Percentiles rank a stretch among this genome's conserved stretches.
phyloP scores from a whole-genome alignment of 768 basidiomycete species.

The Rhizopogon vulgaris region DNA sequence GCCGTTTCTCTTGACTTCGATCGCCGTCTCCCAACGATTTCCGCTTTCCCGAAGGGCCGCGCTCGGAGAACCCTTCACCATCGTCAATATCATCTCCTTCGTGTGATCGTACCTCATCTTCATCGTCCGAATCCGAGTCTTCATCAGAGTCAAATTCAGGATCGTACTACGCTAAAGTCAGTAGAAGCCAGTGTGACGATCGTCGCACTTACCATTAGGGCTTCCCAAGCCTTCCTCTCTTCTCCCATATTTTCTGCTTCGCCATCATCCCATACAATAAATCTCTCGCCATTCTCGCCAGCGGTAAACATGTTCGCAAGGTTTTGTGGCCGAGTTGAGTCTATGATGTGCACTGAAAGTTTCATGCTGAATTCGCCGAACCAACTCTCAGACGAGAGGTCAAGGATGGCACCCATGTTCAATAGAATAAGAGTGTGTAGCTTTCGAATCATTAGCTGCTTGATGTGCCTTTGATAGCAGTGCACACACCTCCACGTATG shows the following conservation, averaged over 20 bases:
- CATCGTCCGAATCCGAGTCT: conserved; percentile 39
- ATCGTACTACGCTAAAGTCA: conserved; percentile 50
- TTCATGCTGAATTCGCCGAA: conserved; percentile 64
- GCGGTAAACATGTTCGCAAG: conserved; percentile 78
- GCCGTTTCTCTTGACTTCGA: conserved; percentile 47
- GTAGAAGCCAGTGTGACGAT: not conserved
- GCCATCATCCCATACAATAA: conserved; percentile 93
- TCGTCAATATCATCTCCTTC: conserved; percentile 34
- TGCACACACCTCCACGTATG: conserved; percentile 57
- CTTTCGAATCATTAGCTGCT: conserved; percentile 29
- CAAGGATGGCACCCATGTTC: conserved; percentile 87
- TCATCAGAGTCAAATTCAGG: conserved; percentile 70
- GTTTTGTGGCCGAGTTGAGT: conserved; percentile 88
- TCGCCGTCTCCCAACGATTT: conserved; percentile 36
- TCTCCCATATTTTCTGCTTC: conserved; percentile 63
- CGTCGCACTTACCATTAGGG: conserved; percentile 56
- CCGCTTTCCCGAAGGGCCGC: conserved; percentile 42
- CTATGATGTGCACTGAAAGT: conserved; percentile 86
- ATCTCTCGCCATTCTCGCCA: conserved; percentile 59
- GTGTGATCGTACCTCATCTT: conserved; percentile 41
- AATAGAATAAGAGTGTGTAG: conserved; percentile 86
- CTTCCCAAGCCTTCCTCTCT: conserved; percentile 80
- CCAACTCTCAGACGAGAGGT: conserved; percentile 69
- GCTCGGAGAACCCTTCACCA: conserved; percentile 33
- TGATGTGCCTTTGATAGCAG: not conserved